Base-by-base conservation (phyloP, 768 basidiomycete genomes). In the Mycena crocata region DNA sequence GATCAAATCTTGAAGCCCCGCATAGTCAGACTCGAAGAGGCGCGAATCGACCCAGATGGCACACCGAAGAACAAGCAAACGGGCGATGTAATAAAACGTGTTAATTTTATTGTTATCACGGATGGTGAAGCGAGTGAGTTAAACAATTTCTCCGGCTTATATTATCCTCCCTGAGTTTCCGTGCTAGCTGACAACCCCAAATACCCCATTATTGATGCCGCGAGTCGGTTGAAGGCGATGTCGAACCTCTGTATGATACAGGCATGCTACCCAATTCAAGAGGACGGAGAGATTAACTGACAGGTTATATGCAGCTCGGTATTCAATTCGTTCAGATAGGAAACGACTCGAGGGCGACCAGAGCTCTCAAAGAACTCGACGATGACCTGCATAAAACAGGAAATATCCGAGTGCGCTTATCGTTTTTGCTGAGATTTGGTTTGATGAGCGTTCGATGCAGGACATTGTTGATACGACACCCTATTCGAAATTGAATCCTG, bases 321-420 rank as follows among this genome's bases (percentile, higher is more conserved):
- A 85, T 92, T 30, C 90, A 91, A 68, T 91, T 93, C 55, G 85
- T 93, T 1, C 92, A 93, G 75, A 86, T 93, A 37, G 92, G 92
- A 6, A 74, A 85, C 67, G 75, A 73, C 70, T 73, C 62, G 37
- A 69, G 55, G 48, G 73, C 64, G 80, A 88, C 48, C 69, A 81
- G 3, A 78, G 90, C 74, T 70, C 80, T 88, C 48, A 74, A 80
- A 60, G 78, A 85, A 58, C 79, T 93, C 15, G 92, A 93, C 68
- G 85, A 92, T 69, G 85, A 81, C 14, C 76, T 93, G 70, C 80
- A 15, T 68, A 65, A 2, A 77, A 62, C 7, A 76, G 86, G 49
- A 70, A 73, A 76, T 26, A 78, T 88, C 21, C 81, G 88, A 35
- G 87, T 87, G 67, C 70, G 82, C 70, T n/a, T 35, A 40, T 48